Conservation (phyloP, 768 basidiomycete genomes). For the Mycena alexandri region DNA sequence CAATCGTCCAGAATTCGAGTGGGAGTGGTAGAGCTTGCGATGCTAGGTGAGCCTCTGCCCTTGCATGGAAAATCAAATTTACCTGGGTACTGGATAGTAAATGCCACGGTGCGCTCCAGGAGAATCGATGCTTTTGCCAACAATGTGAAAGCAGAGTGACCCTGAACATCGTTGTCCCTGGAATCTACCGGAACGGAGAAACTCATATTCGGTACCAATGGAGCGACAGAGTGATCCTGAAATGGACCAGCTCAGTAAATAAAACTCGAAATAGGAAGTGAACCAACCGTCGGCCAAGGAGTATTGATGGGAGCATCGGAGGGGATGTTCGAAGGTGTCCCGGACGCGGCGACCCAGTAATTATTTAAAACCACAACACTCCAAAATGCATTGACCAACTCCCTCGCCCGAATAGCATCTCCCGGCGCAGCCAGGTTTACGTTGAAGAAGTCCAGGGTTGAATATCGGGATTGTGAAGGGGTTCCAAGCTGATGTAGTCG, state of each 20-base stretch:
- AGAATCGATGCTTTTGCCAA: constrained; percentile 21
- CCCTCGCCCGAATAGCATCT: not conserved
- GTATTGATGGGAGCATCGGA: constrained; percentile 18
- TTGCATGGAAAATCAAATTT: not conserved
- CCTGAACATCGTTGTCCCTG: not conserved
- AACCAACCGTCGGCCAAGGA: constrained; percentile 20
- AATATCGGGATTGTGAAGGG: not conserved
- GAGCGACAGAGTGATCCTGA: not conserved
- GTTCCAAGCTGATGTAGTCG: constrained; percentile 25
- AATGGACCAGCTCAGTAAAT: not conserved
- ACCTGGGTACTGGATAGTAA: not conserved
- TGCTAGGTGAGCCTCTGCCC: not conserved
- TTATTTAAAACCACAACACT: constrained; percentile 30
- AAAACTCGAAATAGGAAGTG: not conserved
- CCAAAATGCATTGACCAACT: constrained; percentile 31
- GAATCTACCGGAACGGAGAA: too few species aligned
- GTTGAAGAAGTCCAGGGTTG: not conserved
- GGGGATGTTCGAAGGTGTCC: constrained; percentile 21
- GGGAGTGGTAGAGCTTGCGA: not conserved
- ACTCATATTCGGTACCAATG: not conserved
- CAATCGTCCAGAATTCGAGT: constrained; percentile 5
- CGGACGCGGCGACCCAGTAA: constrained; percentile 26
- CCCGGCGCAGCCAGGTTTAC: not conserved
- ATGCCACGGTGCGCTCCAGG: constrained; percentile 23
- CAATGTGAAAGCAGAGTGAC: not conserved